Base-by-base conservation (phyloP, 225 moss, liverwort and hornwort genomes). In the Asterella californica region DNA sequence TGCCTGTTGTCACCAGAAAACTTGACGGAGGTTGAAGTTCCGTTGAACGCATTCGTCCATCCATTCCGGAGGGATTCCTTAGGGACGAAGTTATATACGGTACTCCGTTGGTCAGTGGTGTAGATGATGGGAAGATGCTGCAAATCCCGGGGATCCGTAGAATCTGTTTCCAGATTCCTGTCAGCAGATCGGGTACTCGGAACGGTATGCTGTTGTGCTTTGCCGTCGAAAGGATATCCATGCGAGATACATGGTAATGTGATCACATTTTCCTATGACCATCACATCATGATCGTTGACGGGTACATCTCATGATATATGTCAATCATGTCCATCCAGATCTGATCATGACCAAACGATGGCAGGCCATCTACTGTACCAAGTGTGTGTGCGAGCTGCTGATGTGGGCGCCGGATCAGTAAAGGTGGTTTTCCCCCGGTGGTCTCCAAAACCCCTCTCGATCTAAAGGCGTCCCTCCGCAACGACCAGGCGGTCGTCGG, bases 291-390 rank as follows among this genome's bases (percentile, higher is more conserved):
- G 63, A 30, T 27, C 12, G 12, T 52, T 14, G 52, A 52, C 6
- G 7, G 24, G 1, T 63, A 27, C 27, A 27, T 63, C 63, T 14
- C 27, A 63, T 63, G 63, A 9, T 29, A 2, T 30, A 30, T 63
- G 60, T 60, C n/a, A 22, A 60, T 30, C 63, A 63, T 63, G 63
- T 30, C 63, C 63, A 63, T 63, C 29, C 63, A 63, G 63, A 63
- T 63, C 63, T 63, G 63, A 63, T 63, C 63, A 57, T 24, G 30
- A 63, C 30, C 63, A 30, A 63, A 63, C 29, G 57, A 21, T 17
- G 63, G 63, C 29, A n/a, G n/a, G n/a, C n/a, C n/a, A n/a, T n/a
- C n/a, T n/a, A n/a, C n/a, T n/a, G n/a, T n/a, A n/a, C n/a, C n/a
- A n/a, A n/a, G n/a, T n/a, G n/a, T n/a, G n/a, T n/a, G n/a, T n/a